phyloP scores from a whole-genome alignment of 768 basidiomycete species.

The Coprinopsis sp. region DNA sequence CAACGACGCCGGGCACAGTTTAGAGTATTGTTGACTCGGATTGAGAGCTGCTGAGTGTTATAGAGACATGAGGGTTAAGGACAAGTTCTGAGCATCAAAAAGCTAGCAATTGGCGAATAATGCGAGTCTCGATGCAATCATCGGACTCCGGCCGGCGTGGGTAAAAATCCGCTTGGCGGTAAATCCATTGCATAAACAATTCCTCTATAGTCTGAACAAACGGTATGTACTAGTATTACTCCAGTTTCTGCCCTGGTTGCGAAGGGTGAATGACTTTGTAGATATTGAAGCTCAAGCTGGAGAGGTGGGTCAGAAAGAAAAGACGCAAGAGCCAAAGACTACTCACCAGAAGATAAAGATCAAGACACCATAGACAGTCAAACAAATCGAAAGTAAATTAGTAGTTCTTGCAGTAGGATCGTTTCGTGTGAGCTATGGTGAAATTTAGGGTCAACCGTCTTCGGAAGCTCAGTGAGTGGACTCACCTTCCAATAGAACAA shows the following conservation, averaged over 20 bases:
- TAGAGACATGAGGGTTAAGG: constrained; percentile 26
- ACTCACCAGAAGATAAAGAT: constrained; percentile 88
- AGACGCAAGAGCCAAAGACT: constrained; percentile 4
- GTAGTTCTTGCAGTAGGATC: constrained; percentile 50
- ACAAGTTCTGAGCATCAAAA: constrained; percentile 14
- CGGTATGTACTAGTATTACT: constrained; percentile 2
- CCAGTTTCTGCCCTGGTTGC: constrained; percentile 6
- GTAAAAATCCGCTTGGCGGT: constrained; percentile 35
- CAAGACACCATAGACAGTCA: constrained; percentile 70
- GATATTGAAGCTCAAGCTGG: constrained; percentile 75
- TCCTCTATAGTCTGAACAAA: constrained; percentile 2
- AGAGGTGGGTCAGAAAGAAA: neutral
- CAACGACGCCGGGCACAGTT: too few species aligned
- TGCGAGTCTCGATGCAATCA: constrained; percentile 9
- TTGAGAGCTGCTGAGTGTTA: constrained; percentile 4
- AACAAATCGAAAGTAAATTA: constrained; percentile 57
- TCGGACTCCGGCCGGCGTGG: too few species aligned
- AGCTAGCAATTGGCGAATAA: too few species aligned
- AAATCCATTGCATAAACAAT: constrained; percentile 20
- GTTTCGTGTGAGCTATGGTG: constrained; percentile 58
- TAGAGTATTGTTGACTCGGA: too few species aligned
- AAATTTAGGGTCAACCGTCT: constrained; percentile 8
- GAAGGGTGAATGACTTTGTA: constrained; percentile 50
- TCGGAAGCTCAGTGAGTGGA: constrained; percentile 3
- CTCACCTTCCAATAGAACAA: constrained; percentile 88